phyloP scores from a whole-genome alignment of 352 stramenopile species.

The Blastocystis sp. region DNA sequence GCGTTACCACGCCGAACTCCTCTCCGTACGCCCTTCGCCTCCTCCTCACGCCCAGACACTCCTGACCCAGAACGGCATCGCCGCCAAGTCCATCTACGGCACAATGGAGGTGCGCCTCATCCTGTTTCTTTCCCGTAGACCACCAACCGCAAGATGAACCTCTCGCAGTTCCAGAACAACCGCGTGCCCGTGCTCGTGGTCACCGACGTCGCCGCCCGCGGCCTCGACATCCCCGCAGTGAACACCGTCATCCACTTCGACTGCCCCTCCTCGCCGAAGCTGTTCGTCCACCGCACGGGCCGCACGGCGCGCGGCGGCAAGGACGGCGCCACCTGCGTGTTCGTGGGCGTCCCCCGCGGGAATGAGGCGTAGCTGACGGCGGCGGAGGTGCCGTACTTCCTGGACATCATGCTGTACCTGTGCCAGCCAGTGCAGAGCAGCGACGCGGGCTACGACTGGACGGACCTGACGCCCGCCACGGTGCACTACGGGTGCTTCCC shows the following conservation, averaged over 20 bases:
- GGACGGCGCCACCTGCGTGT: conserved; percentile 55
- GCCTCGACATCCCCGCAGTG: conserved; percentile 90
- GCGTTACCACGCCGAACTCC: conserved; percentile 94
- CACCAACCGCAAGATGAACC: conserved; percentile 80
- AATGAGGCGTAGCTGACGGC: conserved; percentile 78
- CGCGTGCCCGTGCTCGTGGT: conserved; percentile 87
- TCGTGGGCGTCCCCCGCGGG: background rate
- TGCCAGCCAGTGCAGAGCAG: conserved; percentile 78
- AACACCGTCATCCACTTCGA: conserved; percentile 93
- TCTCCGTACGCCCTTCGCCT: conserved; percentile 85
- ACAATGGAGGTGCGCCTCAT: conserved; percentile 81
- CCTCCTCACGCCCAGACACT: conserved; percentile 73
- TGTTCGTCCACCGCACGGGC: conserved; percentile 76
- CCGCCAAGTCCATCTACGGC: conserved; percentile 85
- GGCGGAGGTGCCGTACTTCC: conserved; percentile 96
- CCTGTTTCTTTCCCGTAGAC: background rate
- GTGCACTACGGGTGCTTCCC: conserved; percentile 96
- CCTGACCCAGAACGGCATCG: conserved; percentile 73
- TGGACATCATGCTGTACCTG: conserved; percentile 94
- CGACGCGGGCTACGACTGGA: conserved; percentile 81
- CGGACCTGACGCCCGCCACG: conserved; percentile 88
- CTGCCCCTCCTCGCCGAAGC: conserved; percentile 87
- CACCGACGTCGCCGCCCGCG: conserved; percentile 74
- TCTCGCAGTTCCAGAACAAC: conserved; percentile 80
- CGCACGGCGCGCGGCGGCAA: background rate